Conservation (phyloP, 2,329 filamentous ascomycete species). For the Talaromyces sp. region DNA sequence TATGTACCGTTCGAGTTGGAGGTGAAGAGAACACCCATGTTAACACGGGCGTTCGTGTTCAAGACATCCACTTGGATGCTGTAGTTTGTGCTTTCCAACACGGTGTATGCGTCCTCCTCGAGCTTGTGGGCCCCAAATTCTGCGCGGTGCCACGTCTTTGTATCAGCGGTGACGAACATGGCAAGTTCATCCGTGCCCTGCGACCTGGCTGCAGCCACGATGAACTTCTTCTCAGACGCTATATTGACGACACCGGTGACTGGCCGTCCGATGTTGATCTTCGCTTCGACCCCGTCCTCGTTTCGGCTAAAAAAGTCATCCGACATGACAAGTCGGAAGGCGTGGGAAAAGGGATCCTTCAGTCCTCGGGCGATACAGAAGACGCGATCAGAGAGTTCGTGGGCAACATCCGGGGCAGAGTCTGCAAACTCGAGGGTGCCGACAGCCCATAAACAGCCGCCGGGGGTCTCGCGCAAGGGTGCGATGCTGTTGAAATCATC, state of each 20-base stretch:
- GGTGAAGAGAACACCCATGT: slow-evolving; percentile 85
- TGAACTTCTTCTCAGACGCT: slow-evolving; percentile 77
- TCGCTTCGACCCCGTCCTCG: slow-evolving; percentile 61
- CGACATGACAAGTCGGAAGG: slow-evolving; percentile 74
- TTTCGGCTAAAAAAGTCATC: slow-evolving; percentile 72
- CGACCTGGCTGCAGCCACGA: slow-evolving; percentile 78
- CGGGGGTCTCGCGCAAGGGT: slow-evolving; percentile 62
- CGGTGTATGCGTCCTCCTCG: slow-evolving; percentile 81
- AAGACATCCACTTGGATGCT: slow-evolving; percentile 96
- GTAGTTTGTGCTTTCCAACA: slow-evolving; percentile 94
- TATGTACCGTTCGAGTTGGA: slow-evolving; percentile 98
- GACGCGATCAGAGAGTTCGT: slow-evolving; percentile 65
- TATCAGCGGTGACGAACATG: slow-evolving; percentile 82
- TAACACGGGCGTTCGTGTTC: slow-evolving; percentile 56
- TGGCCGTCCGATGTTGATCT: slow-evolving; percentile 67
- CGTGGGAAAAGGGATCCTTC: slow-evolving; percentile 65
- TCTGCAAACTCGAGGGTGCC: slow-evolving; percentile 62
- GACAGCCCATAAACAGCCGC: slow-evolving; percentile 85
- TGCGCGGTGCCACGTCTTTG: slow-evolving; percentile 81
- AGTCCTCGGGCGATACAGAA: slow-evolving; percentile 75
- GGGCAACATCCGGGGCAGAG: slow-evolving; percentile 48
- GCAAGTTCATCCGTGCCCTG: slow-evolving; percentile 83
- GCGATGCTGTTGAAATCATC: slow-evolving; percentile 75
- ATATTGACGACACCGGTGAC: slow-evolving; percentile 77
- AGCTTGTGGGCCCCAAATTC: slow-evolving; percentile 84